Conservation (phyloP, 805 yeast species). For the Alloascoidea africana region DNA sequence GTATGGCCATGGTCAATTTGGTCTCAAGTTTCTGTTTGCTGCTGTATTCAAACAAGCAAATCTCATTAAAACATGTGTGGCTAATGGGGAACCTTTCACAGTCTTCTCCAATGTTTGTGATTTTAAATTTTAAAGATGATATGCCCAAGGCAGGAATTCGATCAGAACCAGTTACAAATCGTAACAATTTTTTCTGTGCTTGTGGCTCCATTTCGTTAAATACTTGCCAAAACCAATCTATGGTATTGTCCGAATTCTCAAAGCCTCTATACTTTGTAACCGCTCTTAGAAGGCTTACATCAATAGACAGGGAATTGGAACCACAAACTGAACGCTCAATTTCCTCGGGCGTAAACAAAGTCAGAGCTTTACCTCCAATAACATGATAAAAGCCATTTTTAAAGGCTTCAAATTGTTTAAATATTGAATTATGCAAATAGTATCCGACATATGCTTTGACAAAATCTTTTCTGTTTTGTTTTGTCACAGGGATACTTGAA, state of each 20-base stretch:
- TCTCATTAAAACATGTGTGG: constrained; percentile 90
- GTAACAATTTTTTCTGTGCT: constrained; percentile 47
- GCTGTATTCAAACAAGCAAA: constrained; percentile 57
- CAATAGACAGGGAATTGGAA: constrained; percentile 46
- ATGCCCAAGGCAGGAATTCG: constrained; percentile 89
- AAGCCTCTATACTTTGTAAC: constrained; percentile 69
- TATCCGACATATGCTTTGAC: constrained; percentile 49
- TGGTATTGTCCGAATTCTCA: constrained; percentile 23
- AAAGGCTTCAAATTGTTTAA: constrained; percentile 40
- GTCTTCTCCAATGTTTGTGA: constrained; percentile 37
- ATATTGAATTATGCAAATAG: constrained; percentile 39
- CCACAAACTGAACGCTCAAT: constrained; percentile 71
- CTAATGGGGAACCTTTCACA: constrained; percentile 58
- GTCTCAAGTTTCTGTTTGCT: constrained; percentile 33
- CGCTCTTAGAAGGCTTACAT: constrained; percentile 47
- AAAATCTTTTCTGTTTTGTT: constrained; percentile 41
- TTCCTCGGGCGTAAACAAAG: constrained; percentile 70
- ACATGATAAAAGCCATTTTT: constrained; percentile 59
- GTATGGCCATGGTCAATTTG: constrained; percentile 55
- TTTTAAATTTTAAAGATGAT: constrained; percentile 54
- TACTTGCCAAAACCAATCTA: constrained; percentile 84
- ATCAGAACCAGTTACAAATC: constrained; percentile 83
- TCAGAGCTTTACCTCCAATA: constrained; percentile 67
- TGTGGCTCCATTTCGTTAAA: constrained; percentile 27
- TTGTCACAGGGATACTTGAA: constrained; percentile 33